Evolutionary conservation across 257 asterid genomes (phyloP), one percentile per base, ranked within the genome.

Genomic region (Coffea canephora): DNA sequence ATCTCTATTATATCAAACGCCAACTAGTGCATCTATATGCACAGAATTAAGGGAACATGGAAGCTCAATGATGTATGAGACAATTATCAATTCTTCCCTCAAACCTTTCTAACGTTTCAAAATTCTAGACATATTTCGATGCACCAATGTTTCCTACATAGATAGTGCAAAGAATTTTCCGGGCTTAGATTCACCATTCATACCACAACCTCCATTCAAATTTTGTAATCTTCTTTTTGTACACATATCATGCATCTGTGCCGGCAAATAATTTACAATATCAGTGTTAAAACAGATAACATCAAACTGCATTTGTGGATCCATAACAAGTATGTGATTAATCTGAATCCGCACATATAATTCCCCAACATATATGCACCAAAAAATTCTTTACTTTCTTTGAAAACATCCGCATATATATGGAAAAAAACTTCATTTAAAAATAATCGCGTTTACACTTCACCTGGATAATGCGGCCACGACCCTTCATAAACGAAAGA

Each of bases 391-490:
- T 15, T 19, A 15, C 21, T 16, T 77, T 14, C 5, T 5, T 13
- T 0, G 3, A 52, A 5, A 55, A 55, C 2, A 18, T 16, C 19
- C 10, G 8, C 5, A 18, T 55, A 18, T 55, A 55, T 4, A n/a
- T 19, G 21, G 6, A 16, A 16, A 55, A 55, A 18, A 55, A 9
- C 62, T 4, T 6, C 18, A 39, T 39, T 54, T 23, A 55, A 6
- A 73, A 70, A 66, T 12, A 69, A 57, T 27, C 31, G 41, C 21
- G 52, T 39, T 86, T 19, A 81, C 8, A 81, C 15, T 34, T 67
- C n/a, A 93, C 98, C 98, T 89, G 83, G 75, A 80, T 75, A 76
- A 55, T 64, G 72, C 77, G 81, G 54, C 54, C 83, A 16, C 65
- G 82, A 45, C 71, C 77, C 55, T 80, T 76, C 15, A 85, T 73